Evolutionary conservation across 2,329 filamentous ascomycete species (phyloP).

Genomic region (Colletotrichum sp.): DNA sequence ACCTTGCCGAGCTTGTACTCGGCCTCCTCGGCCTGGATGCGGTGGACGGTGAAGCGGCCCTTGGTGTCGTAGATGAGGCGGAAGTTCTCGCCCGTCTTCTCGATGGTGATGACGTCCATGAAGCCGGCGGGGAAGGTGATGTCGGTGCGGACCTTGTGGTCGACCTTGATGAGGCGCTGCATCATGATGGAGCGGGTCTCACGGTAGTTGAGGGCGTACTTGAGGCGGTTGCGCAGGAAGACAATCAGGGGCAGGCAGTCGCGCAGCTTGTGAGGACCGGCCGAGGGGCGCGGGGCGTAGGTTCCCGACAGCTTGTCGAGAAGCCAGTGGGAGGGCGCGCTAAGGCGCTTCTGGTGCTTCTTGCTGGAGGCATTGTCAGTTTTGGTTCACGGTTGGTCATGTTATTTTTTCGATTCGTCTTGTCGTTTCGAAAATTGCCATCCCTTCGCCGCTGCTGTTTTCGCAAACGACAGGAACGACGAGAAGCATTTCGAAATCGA

Average conservation of each 20-base stretch:
- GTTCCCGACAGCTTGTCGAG: conserved; percentile 98
- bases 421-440: not conserved
- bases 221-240: conserved; percentile 96
- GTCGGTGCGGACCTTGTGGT: conserved; percentile 99
- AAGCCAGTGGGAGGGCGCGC: conserved; percentile 99
- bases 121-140: conserved; percentile 96
- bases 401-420: not conserved
- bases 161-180: conserved; percentile 99
- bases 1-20: conserved; percentile 99
- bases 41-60: conserved; percentile 99
- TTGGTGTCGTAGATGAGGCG: conserved; percentile 99
- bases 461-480: not conserved
- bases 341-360: conserved; percentile 99
- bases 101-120: conserved; percentile 99
- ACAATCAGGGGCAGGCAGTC: conserved; percentile 99
- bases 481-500: not conserved
- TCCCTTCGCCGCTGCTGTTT: not conserved
- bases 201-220: conserved; percentile 99
- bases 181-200: conserved; percentile 98
- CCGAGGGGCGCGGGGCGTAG: conserved; percentile 74
- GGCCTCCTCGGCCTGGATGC: conserved; percentile 97
- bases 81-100: conserved; percentile 99
- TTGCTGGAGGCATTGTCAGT: conserved; percentile 64
- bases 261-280: conserved; percentile 98
- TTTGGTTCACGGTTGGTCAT: conserved; percentile 11